These are phyloP conservation scores for Hypoxylon crocopeplum DNA, from an alignment of 495 filamentous ascomycete genomes.

Conservation along the genomic window DNA sequence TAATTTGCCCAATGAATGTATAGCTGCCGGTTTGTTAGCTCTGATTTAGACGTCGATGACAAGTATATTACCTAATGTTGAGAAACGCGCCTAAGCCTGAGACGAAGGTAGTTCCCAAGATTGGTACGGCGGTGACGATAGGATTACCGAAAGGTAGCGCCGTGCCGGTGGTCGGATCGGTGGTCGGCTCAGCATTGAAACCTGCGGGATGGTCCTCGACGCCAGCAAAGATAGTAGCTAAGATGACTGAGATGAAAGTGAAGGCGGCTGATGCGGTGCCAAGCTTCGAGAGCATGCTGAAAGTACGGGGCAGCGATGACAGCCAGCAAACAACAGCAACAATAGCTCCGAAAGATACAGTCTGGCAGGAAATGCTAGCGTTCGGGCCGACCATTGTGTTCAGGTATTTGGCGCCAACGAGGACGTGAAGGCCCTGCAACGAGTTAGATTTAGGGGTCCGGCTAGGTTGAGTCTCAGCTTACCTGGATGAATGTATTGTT, in stretches of 20 bases:
- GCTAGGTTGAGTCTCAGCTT: too few species aligned
- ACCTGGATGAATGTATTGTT: constrained; percentile 91
- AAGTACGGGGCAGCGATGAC: constrained; percentile 82
- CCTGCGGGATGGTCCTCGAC: constrained; percentile 71
- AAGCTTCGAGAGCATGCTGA: constrained; percentile 74
- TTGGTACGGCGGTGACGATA: constrained; percentile 67
- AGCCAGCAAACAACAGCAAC: constrained; percentile 73
- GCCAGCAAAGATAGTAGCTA: constrained; percentile 79
- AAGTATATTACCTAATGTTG: constrained; percentile 63
- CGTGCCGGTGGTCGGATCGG: constrained; percentile 42
- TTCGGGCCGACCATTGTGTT: constrained; percentile 74
- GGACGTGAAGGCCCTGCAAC: constrained; percentile 72
- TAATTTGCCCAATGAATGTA: constrained; percentile 94
- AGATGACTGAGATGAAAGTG: constrained; percentile 83
- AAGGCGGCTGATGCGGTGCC: constrained; percentile 79
- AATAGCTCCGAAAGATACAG: constrained; percentile 75
- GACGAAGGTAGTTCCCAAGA: constrained; percentile 78
- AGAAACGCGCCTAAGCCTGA: constrained; percentile 81
- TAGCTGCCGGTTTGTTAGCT: constrained; percentile 57
- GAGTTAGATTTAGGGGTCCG: constrained; percentile 4
- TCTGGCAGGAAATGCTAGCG: constrained; percentile 65
- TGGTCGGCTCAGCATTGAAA: constrained; percentile 57
- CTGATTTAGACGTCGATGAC: neutral
- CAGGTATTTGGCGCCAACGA: constrained; percentile 80
- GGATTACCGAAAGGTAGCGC: constrained; percentile 60